Percentiles rank a stretch among this genome's conserved stretches.
Conservation (phyloP, 2,329 filamentous ascomycete genomes). For the Epichloe sibirici region DNA sequence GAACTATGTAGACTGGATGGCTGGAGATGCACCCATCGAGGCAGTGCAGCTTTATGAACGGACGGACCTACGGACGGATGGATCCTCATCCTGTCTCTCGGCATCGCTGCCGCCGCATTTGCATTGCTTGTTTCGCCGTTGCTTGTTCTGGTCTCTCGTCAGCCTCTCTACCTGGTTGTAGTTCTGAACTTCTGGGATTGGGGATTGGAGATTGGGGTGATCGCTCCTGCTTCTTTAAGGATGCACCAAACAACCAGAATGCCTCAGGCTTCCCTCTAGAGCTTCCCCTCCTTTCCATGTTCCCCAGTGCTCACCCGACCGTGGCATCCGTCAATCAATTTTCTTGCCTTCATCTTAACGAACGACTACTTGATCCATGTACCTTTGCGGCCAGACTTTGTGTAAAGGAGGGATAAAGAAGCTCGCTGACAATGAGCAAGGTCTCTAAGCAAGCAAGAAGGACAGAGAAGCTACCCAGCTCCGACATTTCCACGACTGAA, state of each 20-base stretch:
- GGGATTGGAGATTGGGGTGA: too few relatives aligned
- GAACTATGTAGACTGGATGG: neutral
- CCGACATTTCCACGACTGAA: conserved; percentile 2
- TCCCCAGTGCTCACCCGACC: too few relatives aligned
- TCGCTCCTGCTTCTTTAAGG: neutral
- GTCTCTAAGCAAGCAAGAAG: neutral
- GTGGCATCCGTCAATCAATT: too few relatives aligned
- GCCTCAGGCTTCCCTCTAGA: neutral
- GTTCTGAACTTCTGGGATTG: too few relatives aligned
- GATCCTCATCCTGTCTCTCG: neutral
- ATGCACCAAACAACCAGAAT: neutral
- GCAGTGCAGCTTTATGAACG: too few relatives aligned
- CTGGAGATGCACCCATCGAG: neutral
- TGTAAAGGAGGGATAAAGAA: neutral
- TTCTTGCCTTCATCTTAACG: too few relatives aligned
- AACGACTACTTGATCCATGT: too few relatives aligned
- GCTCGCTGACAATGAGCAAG: neutral
- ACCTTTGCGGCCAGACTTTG: neutral
- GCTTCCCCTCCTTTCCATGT: neutral
- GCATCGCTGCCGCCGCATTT: neutral
- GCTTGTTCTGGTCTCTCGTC: too few relatives aligned
- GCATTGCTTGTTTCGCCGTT: neutral
- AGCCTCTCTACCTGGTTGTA: too few relatives aligned
- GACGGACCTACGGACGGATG: too few relatives aligned
- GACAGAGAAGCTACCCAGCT: neutral